phyloP scores from a whole-genome alignment of 345 rosid species.

The Syzygium aromaticum region DNA sequence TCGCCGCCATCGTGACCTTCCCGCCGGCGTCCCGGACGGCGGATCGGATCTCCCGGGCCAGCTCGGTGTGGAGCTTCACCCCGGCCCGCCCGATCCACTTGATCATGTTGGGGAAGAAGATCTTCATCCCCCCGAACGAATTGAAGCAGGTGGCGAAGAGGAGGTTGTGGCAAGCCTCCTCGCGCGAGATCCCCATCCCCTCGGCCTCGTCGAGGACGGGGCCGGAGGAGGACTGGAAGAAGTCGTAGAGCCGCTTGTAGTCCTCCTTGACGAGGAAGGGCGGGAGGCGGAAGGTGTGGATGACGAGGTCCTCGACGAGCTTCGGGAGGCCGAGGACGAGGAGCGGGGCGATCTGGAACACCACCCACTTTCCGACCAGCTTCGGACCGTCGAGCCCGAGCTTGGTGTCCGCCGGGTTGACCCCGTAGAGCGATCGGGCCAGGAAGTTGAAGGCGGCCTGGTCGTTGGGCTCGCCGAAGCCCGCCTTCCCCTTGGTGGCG shows the following conservation, averaged over 20 bases:
- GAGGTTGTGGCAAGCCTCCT: constrained; percentile 79
- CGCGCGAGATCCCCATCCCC: constrained; percentile 53
- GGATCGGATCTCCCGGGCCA: constrained; percentile 75
- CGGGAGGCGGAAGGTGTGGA: constrained; percentile 63
- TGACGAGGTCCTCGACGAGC: constrained; percentile 33
- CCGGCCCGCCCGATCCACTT: constrained; percentile 79
- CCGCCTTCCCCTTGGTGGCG: constrained; percentile 49
- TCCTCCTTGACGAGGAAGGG: constrained; percentile 47
- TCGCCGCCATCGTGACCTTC: constrained; percentile 52
- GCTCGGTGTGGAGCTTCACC: constrained; percentile 32
- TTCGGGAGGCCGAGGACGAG: constrained; percentile 54
- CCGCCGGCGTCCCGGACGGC: constrained; percentile 56
- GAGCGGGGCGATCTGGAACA: constrained; percentile 54
- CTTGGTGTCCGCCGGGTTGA: constrained; percentile 43
- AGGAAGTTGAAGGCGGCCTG: constrained; percentile 71
- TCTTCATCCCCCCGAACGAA: constrained; percentile 72
- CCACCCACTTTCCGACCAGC: constrained; percentile 53
- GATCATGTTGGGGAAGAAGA: constrained; percentile 52
- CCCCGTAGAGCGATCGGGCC: constrained; percentile 39
- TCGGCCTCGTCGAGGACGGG: constrained; percentile 65
- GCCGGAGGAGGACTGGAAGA: constrained; percentile 45
- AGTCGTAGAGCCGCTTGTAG: constrained; percentile 70
- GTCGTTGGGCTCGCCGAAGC: constrained; percentile 35
- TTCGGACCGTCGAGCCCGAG: constrained; percentile 62
- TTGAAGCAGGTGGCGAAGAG: constrained; percentile 85